phyloP scores from a whole-genome alignment of 2,329 filamentous ascomycete species.

The Lizonia empirigonia region DNA sequence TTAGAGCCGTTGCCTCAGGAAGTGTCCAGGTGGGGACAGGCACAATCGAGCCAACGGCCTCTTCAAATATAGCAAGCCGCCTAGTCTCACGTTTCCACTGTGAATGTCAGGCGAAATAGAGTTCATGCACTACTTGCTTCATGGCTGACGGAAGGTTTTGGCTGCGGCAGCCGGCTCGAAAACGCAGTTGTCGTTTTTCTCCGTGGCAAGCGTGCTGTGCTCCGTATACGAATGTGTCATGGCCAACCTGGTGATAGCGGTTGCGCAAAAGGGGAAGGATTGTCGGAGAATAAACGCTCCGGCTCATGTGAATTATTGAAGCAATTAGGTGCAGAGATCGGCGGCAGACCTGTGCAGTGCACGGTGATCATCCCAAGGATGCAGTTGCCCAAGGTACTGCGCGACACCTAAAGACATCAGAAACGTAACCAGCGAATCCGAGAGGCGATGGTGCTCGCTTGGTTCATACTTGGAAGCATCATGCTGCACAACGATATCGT shows the following conservation, averaged over 20 bases:
- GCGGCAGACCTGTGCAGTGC: neutral
- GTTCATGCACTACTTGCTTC: neutral
- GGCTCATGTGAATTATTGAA: neutral
- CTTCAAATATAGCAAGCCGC: neutral
- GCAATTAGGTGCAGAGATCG: neutral
- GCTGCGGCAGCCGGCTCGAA: neutral
- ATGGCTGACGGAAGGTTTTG: conserved; percentile 1
- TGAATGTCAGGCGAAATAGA: neutral
- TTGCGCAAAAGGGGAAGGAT: neutral
- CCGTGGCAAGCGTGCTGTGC: neutral
- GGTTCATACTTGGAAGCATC: neutral
- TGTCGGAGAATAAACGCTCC: neutral
- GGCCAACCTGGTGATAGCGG: neutral
- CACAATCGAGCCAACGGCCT: neutral
- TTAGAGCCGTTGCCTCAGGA: conserved; percentile 6
- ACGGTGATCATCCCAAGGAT: conserved; percentile 7
- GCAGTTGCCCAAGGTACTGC: neutral
- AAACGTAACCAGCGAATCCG: neutral
- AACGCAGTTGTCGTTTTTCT: neutral
- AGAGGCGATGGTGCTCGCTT: neutral
- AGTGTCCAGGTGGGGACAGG: neutral
- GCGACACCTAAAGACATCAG: neutral
- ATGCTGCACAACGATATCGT: too few species aligned
- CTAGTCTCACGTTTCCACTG: neutral
- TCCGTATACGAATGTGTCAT: neutral